These are phyloP conservation scores for Pseudohalonectria lignicola DNA, from an alignment of 2,329 filamentous ascomycete genomes.

Conservation along the genomic window DNA sequence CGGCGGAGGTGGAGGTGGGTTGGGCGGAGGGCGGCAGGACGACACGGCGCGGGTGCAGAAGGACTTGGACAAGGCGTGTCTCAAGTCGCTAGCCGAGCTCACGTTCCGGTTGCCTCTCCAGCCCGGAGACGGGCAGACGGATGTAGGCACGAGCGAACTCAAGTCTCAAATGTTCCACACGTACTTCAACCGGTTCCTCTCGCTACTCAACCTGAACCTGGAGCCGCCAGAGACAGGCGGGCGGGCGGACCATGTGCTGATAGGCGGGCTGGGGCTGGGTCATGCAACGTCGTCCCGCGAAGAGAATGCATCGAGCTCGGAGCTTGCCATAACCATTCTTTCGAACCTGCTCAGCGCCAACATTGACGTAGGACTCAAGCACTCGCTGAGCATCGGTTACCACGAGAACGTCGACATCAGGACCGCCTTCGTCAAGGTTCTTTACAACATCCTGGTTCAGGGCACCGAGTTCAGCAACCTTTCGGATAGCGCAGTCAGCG, in stretches of 20 bases:
- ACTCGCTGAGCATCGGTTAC: conserved; percentile 59
- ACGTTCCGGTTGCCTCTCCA: conserved; percentile 57
- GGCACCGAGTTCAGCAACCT: conserved; percentile 61
- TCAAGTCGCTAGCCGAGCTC: conserved; percentile 53
- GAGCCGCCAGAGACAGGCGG: conserved; percentile 31
- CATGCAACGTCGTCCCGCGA: conserved; percentile 28
- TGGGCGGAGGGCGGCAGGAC: conserved; percentile 36
- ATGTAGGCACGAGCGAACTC: conserved; percentile 55
- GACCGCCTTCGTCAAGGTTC: conserved; percentile 58
- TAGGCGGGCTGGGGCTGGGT: conserved; percentile 14
- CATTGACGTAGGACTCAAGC: conserved; percentile 60
- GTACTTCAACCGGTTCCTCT: conserved; percentile 61
- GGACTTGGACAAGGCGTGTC: conserved; percentile 55
- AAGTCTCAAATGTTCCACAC: conserved; percentile 63
- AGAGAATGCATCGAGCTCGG: conserved; percentile 43
- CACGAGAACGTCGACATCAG: conserved; percentile 60
- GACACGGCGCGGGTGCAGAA: conserved; percentile 47
- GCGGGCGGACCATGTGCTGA: conserved; percentile 31
- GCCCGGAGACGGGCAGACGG: conserved; percentile 52
- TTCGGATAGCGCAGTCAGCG: conserved; percentile 54
- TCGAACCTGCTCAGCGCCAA: conserved; percentile 62
- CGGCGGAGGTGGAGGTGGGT: neutral
- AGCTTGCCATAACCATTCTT: conserved; percentile 55
- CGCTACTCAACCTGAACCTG: conserved; percentile 52
- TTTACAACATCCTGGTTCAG: conserved; percentile 61